These are phyloP conservation scores for Candida pseudocylindracea DNA, from an alignment of 1,139 yeast species.

Conservation along the genomic window DNA sequence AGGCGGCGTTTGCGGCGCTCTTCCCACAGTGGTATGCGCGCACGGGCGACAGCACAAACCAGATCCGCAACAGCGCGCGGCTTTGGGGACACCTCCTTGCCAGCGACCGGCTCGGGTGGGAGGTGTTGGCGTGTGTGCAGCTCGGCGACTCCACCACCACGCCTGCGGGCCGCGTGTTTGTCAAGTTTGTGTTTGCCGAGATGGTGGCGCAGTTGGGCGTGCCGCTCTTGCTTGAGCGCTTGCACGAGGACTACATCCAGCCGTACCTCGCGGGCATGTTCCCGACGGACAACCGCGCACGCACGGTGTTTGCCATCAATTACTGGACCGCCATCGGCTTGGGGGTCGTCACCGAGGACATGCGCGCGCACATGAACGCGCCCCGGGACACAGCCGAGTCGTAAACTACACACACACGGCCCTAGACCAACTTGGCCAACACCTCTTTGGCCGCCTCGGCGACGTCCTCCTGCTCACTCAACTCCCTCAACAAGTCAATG, in stretches of 20 bases:
- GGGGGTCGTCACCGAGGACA: constrained; percentile 61
- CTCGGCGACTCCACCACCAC: constrained; percentile 57
- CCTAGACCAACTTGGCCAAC: constrained; percentile 7
- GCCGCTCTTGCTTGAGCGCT: constrained; percentile 18
- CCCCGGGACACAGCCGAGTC: no score
- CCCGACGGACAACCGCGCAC: constrained; percentile 25
- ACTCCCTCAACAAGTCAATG: constrained; percentile 35
- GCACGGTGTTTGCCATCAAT: constrained; percentile 62
- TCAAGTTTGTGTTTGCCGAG: constrained; percentile 66
- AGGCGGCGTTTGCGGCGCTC: constrained; percentile 17
- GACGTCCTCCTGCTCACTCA: constrained; percentile 33
- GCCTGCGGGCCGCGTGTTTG: constrained; percentile 60
- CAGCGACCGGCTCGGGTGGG: constrained; percentile 31
- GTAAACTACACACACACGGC: no score
- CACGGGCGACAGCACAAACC: constrained; percentile 36
- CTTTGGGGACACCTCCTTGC: constrained; percentile 77
- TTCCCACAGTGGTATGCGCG: constrained; percentile 20
- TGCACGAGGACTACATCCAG: constrained; percentile 23
- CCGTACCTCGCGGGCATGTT: constrained; percentile 24
- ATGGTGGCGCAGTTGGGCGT: constrained; percentile 62
- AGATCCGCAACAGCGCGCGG: constrained; percentile 61
- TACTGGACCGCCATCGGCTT: constrained; percentile 85
- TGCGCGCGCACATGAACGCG: constrained; percentile 34
- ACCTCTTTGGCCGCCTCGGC: constrained; percentile 29
- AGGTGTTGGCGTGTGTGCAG: constrained; percentile 30